Evolutionary conservation across 495 filamentous ascomycete species (phyloP), one percentile per base, ranked within the genome.

Genomic region (Evansstolkia leycettana): DNA sequence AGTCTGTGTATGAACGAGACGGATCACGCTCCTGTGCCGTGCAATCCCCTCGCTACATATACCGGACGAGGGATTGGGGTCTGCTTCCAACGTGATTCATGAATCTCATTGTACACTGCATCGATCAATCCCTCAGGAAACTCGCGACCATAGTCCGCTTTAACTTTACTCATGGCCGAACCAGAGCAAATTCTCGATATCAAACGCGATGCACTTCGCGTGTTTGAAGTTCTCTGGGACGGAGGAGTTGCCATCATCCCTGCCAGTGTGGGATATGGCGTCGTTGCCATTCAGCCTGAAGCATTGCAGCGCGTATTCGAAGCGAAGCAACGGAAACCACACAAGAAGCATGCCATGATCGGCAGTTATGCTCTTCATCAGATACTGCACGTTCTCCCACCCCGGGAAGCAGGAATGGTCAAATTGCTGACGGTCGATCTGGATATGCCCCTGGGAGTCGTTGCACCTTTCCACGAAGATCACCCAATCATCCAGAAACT

Each of bases 301-400:
- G 44, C 47, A 1, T 28, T 53, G 17, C 24, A 40, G 17, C 44
- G 45, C 1, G 44, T 53, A 7, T 46, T 45, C 26, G 10, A 29
- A 2, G 17, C 37, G 1, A 55, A 50, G 26, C 39, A 33, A 15
- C 49, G 46, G 3, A 7, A 44, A 19, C 42, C 39, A n/a, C 38
- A 48, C 26, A 52, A 52, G 28, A 34, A 36, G 10, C 49, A 55
- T 29, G 52, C 44, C 14, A 48, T 55, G 44, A 40, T 52, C 10
- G 49, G 52, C 3, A 42, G 25, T 13, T 50, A 45, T 19, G 28
- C 40, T 25, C 44, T 52, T 0, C 46, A 52, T n/a, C 15, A 34
- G 18, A 31, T 30, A 3, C 26, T 50, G 9, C 49, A 52, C 36
- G 4, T 28, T 14, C 40, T 50, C 10, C 34, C 44, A 3, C 19